Evolutionary conservation across 805 yeast genomes (phyloP).

Genomic region (Candida chilensis): DNA sequence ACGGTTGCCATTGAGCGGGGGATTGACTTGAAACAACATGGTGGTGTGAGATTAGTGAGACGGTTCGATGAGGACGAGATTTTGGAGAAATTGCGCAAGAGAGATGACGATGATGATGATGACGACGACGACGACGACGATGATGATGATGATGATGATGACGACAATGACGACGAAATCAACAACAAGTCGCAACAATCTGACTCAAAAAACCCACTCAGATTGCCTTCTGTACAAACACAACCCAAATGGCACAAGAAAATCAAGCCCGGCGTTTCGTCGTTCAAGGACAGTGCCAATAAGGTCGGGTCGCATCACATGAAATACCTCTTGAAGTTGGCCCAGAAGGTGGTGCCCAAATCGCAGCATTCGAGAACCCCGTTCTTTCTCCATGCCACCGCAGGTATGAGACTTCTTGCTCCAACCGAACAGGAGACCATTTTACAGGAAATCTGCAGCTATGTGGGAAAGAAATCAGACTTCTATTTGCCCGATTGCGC

Average conservation of each 20-base stretch:
- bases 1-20: constrained; percentile 13
- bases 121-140: constrained; percentile 7
- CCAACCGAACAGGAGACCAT: constrained; percentile 41
- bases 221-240: constrained; percentile 20
- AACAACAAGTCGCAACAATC: constrained; percentile 6
- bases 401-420: constrained; percentile 52
- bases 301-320: constrained; percentile 45
- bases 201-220: constrained; percentile 2
- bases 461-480: constrained; percentile 33
- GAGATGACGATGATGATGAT: constrained; percentile 5
- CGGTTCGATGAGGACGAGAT: constrained; percentile 5
- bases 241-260: constrained; percentile 39
- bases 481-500: constrained; percentile 55
- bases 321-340: constrained; percentile 34
- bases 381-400: constrained; percentile 60
- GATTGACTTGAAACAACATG: constrained; percentile 6
- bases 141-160: constrained; percentile 8
- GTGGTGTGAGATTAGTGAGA: constrained; percentile 6
- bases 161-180: constrained; percentile 4
- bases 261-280: constrained; percentile 49
- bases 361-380: constrained; percentile 59
- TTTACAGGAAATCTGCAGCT: constrained; percentile 38
- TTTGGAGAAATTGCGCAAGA: constrained; percentile 3
- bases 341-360: constrained; percentile 44
- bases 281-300: constrained; percentile 36